Evolutionary conservation across 257 asterid genomes (phyloP).

Genomic region (Scutellaria baicalensis): DNA sequence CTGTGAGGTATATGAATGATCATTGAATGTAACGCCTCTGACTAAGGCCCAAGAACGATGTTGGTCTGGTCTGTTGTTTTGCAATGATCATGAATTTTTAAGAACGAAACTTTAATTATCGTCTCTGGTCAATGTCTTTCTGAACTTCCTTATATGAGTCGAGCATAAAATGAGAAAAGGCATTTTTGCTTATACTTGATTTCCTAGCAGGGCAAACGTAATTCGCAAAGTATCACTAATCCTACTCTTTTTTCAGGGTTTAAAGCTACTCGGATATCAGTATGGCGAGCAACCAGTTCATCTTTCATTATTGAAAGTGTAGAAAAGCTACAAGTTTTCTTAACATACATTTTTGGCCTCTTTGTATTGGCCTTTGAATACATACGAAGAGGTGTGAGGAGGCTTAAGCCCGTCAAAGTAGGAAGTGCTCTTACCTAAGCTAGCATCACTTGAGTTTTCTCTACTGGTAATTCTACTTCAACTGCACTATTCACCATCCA

Average conservation of each 20-base stretch:
- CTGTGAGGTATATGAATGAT: not conserved
- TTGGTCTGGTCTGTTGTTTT: slow-evolving; percentile 6
- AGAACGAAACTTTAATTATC: not conserved
- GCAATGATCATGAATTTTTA: not conserved
- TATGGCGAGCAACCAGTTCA: slow-evolving; percentile 34
- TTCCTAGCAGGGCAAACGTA: not conserved
- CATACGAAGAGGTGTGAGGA: slow-evolving; percentile 43
- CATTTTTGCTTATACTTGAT: not conserved
- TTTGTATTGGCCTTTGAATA: slow-evolving; percentile 43
- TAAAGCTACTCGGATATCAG: slow-evolving; percentile 29
- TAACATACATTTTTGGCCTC: slow-evolving; percentile 48
- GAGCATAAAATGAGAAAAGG: not conserved
- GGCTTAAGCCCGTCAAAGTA: slow-evolving; percentile 64
- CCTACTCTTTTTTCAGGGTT: slow-evolving; percentile 32
- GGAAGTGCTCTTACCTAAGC: slow-evolving; percentile 54
- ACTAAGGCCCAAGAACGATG: slow-evolving; percentile 3
- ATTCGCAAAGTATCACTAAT: not conserved
- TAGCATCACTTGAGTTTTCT: slow-evolving; percentile 18
- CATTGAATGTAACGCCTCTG: slow-evolving; percentile 3
- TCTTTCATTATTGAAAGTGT: slow-evolving; percentile 33
- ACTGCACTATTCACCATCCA: not conserved
- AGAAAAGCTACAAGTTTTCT: slow-evolving; percentile 45
- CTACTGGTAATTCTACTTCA: slow-evolving; percentile 31
- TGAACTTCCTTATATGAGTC: not conserved
- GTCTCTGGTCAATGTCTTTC: not conserved